Evolutionary conservation across 805 yeast genomes (phyloP), one percentile per base, ranked within the genome.

Genomic region (Priceomyces castillae): DNA sequence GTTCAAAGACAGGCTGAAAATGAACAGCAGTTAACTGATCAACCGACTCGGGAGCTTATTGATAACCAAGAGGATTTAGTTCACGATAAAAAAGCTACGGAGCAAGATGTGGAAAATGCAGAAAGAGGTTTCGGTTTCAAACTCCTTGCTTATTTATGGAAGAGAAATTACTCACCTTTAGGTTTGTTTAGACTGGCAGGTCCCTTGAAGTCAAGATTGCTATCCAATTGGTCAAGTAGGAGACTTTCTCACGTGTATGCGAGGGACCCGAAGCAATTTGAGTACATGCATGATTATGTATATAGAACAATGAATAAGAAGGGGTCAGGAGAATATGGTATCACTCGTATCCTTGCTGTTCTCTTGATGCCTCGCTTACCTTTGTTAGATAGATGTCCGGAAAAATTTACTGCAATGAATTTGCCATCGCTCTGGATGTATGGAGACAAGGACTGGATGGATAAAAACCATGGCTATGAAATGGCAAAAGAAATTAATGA

Each of bases 361-460:
- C 84, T 83, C 10, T 82, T 82, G 0, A 77, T 69, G 28, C 67
- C 86, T 0, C 72, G 76, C 49, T 57, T 77, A 31, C 88, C 89
- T 2, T 58, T 82, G 35, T 49, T 77, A 25, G 82, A 77, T 48
- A 68, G 87, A 51, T 59, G 71, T 39, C 76, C 76, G 1, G 55
- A 59, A 33, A 56, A 49, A 46, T 62, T 60, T 73, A 51, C 80
- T 69, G 12, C 64, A 50, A 37, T 60, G 71, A 39, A 54, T 46
- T 49, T 77, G 12, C 80, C 80, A 3, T 69, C 80, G 1, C 58
- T 80, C 23, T 80, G 85, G 82, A 48, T 81, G 18, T 82, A 82
- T 52, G 89, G 89, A 7, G 86, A 81, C 46, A 65, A 61, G 30
- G 89, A 82, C 58, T 82, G 89, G 89, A 82, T 82, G 88, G 77